Evolutionary conservation across 2,329 filamentous ascomycete genomes (phyloP).

Genomic region (Dactylellina drechsleri): DNA sequence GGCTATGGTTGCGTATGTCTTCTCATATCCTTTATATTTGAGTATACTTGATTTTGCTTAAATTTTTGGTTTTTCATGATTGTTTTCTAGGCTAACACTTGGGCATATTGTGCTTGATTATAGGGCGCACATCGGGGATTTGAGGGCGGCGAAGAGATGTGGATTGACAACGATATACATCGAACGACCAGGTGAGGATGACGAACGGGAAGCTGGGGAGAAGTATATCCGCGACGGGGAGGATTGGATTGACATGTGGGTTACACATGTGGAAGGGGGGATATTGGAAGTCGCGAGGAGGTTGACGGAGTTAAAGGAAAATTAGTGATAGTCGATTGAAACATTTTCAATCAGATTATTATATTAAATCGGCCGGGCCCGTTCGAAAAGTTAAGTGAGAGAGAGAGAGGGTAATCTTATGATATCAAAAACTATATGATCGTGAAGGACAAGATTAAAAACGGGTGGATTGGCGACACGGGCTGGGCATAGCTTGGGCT

Average conservation of each 20-base stretch:
- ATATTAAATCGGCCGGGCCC: too few relatives aligned
- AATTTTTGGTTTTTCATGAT: not conserved
- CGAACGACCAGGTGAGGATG: constrained; percentile 72
- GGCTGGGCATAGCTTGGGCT: too few relatives aligned
- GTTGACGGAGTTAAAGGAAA: constrained; percentile 59
- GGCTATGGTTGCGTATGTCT: constrained; percentile 76
- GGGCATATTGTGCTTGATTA: not conserved
- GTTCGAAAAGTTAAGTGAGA: too few relatives aligned
- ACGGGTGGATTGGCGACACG: not conserved
- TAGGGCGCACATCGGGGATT: constrained; percentile 39
- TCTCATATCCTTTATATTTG: not conserved
- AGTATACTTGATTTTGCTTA: not conserved
- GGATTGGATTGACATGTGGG: constrained; percentile 74
- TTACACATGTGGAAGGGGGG: constrained; percentile 66
- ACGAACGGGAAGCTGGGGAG: constrained; percentile 68
- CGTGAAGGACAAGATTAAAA: not conserved
- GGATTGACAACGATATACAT: constrained; percentile 80
- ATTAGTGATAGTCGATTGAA: not conserved
- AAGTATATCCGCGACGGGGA: constrained; percentile 67
- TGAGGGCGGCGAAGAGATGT: constrained; percentile 68
- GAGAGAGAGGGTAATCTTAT: too few relatives aligned
- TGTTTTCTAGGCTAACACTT: not conserved
- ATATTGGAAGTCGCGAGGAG: constrained; percentile 67
- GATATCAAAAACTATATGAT: too few relatives aligned
- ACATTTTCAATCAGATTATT: too few relatives aligned